A percentile compares a stretch with the other conserved stretches of the same genome.
phyloP scores from a whole-genome alignment of 768 basidiomycete species.

The Hypholoma sublateritium region DNA sequence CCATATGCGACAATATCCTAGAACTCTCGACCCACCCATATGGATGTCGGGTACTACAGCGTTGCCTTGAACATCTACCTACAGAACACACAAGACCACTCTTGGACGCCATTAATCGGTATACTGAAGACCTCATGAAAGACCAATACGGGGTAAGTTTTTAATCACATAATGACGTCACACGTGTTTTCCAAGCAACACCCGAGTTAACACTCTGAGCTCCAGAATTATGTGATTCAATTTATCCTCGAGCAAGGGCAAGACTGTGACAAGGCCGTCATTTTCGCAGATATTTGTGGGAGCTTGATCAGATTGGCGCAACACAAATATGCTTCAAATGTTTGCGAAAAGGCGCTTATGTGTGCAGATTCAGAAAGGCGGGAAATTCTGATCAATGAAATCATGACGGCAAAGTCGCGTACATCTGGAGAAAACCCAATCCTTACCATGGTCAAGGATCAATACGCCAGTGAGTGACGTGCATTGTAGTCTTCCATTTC shows the following conservation, averaged over 20 bases:
- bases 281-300: constrained; percentile 71
- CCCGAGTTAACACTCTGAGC: not conserved
- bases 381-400: constrained; percentile 74
- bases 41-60: constrained; percentile 92
- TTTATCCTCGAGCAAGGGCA: constrained; percentile 85
- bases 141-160: constrained; percentile 85
- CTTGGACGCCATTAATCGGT: constrained; percentile 79
- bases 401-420: constrained; percentile 57
- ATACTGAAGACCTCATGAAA: constrained; percentile 73
- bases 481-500: not conserved
- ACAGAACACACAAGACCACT: constrained; percentile 65
- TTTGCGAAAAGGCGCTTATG: constrained; percentile 86
- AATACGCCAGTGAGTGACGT: constrained; percentile 75
- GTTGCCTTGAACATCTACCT: constrained; percentile 85
- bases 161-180: no score
- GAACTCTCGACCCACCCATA: constrained; percentile 87
- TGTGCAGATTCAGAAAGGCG: constrained; percentile 66
- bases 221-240: constrained; percentile 92
- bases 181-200: not conserved
- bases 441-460: constrained; percentile 81
- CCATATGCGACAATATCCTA: constrained; percentile 76
- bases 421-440: constrained; percentile 69
- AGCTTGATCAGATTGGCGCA: constrained; percentile 78
- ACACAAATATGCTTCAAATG: constrained; percentile 95
- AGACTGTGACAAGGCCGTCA: constrained; percentile 61